Evolutionary conservation across 805 yeast genomes (phyloP).

Genomic region (Isabelozyma gotoi): DNA sequence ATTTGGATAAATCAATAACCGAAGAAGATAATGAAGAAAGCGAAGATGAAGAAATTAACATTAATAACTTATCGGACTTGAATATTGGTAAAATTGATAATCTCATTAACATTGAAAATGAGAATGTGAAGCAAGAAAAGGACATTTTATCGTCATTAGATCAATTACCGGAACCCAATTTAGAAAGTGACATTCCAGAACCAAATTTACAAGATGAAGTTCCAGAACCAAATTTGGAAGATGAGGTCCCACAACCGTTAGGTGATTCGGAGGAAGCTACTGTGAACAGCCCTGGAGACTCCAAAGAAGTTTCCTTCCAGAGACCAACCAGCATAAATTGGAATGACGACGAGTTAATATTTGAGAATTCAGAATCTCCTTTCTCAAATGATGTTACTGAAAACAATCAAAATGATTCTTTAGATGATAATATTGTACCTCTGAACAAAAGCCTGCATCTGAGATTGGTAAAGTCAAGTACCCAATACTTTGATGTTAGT

Average conservation of each 20-base stretch:
- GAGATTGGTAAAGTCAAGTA: constrained; percentile 11
- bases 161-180: constrained; percentile 3
- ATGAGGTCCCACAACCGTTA: too few species aligned
- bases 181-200: constrained; percentile 3
- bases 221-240: too few species aligned
- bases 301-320: constrained; percentile 32
- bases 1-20: background rate
- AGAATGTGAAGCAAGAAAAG: background rate
- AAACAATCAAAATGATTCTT: background rate
- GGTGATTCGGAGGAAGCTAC: background rate
- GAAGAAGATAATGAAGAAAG: constrained; percentile 12
- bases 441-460: background rate
- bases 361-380: constrained; percentile 24
- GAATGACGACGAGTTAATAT: constrained; percentile 35
- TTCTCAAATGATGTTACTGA: constrained; percentile 4
- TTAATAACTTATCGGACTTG: constrained; percentile 39
- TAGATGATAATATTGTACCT: background rate
- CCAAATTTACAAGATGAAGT: constrained; percentile 1
- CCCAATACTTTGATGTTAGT: constrained; percentile 23
- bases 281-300: constrained; percentile 5
- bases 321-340: constrained; percentile 41
- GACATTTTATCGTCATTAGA: constrained; percentile 1
- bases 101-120: constrained; percentile 27
- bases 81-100: constrained; percentile 38
- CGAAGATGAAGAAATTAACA: constrained; percentile 21